Evolutionary conservation across 352 stramenopile species (phyloP).

Genomic region (Albugo laibachii): DNA sequence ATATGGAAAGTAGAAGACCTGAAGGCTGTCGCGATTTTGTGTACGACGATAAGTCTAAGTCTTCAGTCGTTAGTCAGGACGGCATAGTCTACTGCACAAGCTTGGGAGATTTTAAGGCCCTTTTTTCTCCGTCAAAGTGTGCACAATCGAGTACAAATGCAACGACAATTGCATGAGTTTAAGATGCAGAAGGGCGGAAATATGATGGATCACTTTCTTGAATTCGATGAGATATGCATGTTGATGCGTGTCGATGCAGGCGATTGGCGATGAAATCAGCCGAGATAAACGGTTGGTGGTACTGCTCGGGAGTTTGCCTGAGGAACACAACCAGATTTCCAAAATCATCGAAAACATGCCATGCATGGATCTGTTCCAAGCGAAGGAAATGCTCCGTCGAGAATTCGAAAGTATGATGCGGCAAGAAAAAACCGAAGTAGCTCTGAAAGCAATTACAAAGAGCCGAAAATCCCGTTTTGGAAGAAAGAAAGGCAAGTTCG

Average conservation of each 20-base stretch:
- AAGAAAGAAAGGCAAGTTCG: background rate
- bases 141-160: slow-evolving; percentile 11
- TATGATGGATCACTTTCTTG: slow-evolving; percentile 9
- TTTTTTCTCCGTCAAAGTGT: slow-evolving; percentile 11
- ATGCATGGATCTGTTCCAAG: slow-evolving; percentile 3
- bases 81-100: background rate
- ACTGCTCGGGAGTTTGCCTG: slow-evolving; percentile 3
- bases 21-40: background rate
- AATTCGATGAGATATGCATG: slow-evolving; percentile 10
- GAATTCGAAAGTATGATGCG: slow-evolving; percentile 3
- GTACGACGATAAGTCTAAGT: background rate
- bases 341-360: slow-evolving; percentile 7
- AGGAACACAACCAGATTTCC: slow-evolving; percentile 8
- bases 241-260: slow-evolving; percentile 3
- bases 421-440: background rate
- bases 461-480: background rate
- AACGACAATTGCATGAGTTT: slow-evolving; percentile 9
- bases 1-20: slow-evolving; percentile 1
- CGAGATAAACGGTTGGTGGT: slow-evolving; percentile 5
- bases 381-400: slow-evolving; percentile 8
- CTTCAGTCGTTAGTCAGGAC: slow-evolving; percentile 7
- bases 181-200: slow-evolving; percentile 1
- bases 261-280: slow-evolving; percentile 3
- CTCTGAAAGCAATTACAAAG: background rate
- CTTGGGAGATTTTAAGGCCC: slow-evolving; percentile 4